These are phyloP conservation scores for Puccinia polysora DNA, from an alignment of 1,284 basidiomycete species.

Conservation along the genomic window DNA sequence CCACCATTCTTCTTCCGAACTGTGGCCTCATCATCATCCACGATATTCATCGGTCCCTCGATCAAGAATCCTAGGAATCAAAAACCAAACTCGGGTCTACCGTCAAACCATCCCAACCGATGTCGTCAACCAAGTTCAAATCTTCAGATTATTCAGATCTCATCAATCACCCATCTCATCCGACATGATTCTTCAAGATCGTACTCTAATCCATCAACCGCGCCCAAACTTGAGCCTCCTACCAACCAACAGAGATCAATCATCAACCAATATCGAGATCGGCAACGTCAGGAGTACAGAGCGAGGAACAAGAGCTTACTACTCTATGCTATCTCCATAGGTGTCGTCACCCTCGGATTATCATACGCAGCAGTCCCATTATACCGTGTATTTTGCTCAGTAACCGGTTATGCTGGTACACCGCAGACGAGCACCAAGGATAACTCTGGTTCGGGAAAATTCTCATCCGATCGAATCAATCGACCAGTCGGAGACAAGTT, in stretches of 20 bases:
- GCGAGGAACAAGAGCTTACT: constrained; percentile 64
- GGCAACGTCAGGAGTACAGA: constrained; percentile 15
- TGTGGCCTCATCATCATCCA: too few species aligned
- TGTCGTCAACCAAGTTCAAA: too few species aligned
- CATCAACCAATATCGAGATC: constrained; percentile 21
- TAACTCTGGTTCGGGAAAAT: constrained; percentile 45
- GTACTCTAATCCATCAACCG: too few species aligned
- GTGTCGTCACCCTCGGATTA: constrained; percentile 71
- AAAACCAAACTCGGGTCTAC: too few species aligned
- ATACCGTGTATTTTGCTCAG: constrained; percentile 95
- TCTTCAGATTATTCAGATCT: too few species aligned
- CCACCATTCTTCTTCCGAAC: too few species aligned
- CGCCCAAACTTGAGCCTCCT: too few species aligned
- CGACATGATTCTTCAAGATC: too few species aligned
- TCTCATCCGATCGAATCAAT: constrained; percentile 60
- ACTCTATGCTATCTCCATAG: constrained; percentile 73
- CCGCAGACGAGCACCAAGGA: constrained; percentile 63
- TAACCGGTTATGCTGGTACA: constrained; percentile 93
- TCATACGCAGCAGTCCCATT: constrained; percentile 95
- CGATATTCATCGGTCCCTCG: too few species aligned
- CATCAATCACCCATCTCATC: too few species aligned
- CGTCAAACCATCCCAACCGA: too few species aligned
- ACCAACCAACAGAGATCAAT: neutral
- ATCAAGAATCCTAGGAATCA: too few species aligned
- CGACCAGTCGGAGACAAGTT: constrained; percentile 61